A percentile compares a stretch with the other conserved stretches of the same genome.
Conservation (phyloP, 257 asterid species). For the Plantago elongata region DNA sequence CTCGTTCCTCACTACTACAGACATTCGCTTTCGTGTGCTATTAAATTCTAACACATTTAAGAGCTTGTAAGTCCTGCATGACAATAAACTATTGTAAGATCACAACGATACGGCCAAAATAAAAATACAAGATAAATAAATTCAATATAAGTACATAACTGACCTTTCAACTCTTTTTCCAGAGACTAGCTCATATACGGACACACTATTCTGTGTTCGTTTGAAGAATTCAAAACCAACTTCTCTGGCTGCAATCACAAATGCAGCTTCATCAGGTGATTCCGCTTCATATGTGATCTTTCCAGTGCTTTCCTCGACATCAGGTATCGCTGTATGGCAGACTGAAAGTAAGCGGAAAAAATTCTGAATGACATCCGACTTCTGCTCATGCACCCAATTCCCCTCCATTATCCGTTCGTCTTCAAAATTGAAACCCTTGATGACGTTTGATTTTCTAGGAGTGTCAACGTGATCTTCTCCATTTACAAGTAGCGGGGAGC, state of each 20-base stretch:
- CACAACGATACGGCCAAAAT: neutral
- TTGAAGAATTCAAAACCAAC: constrained; percentile 78
- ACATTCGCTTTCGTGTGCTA: constrained; percentile 89
- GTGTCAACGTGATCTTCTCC: constrained; percentile 21
- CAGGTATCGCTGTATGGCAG: constrained; percentile 95
- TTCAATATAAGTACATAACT: constrained; percentile 31
- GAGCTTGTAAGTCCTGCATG: constrained; percentile 68
- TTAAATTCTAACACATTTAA: constrained; percentile 70
- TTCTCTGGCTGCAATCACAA: constrained; percentile 90
- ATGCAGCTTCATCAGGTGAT: constrained; percentile 97
- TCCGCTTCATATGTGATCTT: constrained; percentile 83
- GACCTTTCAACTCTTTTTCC: constrained; percentile 67
- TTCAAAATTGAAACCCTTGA: constrained; percentile 83
- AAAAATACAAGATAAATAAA: constrained; percentile 1
- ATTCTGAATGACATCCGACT: constrained; percentile 52
- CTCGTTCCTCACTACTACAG: constrained; percentile 73
- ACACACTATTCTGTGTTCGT: constrained; percentile 69
- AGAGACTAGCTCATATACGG: constrained; percentile 55
- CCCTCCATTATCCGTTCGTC: constrained; percentile 69
- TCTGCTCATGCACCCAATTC: constrained; percentile 58
- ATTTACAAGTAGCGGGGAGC: neutral
- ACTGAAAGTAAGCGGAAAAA: constrained; percentile 74
- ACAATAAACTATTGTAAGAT: neutral
- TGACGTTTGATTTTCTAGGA: constrained; percentile 28
- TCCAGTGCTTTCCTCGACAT: constrained; percentile 57